Base-by-base conservation (phyloP, 768 basidiomycete species). In the Coprinopsis strossmayeri region DNA sequence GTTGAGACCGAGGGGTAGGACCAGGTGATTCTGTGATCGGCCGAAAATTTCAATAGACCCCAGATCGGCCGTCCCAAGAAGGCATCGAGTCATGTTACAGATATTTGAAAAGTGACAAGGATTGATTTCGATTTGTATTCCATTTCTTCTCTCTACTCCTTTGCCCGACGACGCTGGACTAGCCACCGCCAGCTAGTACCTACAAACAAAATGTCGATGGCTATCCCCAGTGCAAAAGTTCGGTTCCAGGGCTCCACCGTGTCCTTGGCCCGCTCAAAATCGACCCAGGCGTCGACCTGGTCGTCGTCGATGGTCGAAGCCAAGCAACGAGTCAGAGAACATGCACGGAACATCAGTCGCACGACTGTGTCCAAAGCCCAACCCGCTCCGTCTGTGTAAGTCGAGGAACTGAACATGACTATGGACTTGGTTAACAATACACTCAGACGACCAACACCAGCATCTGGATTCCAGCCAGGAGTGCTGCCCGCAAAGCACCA, bases 251-350 rank as follows among this genome's bases (percentile, higher is more conserved):
- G 34, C 41, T 60, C 43, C 32, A 60, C 52, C 55, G 34, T 46
- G 15, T 52, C 69, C 25, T 71, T 77, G 51, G 60, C 68, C 10
- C 69, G 82, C 55, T 69, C 71, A 43, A 69, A 71, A 52, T 81
- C 81, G 0, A 79, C 80, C 5, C 66, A 67, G 44, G 68, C 32
- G 28, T 28, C 28, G 43, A 28, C 25, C n/a, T 27, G 27, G 43
- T 45, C 43, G 12, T 47, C 63, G 39, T 79, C 81, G 12, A 84
- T 87, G 61, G 61, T 85, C 49, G 90, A 92, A 37, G 89, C 89
- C 35, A 90, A 87, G 70, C 78, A 79, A 43, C 80, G 88, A 66
- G 84, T 91, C 45, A 71, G 78, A 57, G 87, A 89, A 57, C 82
- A 86, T 68, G 84, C 81, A 7, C 71, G 91, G 57, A 72, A 78